Base-by-base conservation (phyloP, 2,329 filamentous ascomycete genomes). In the Claviceps purpurea region DNA sequence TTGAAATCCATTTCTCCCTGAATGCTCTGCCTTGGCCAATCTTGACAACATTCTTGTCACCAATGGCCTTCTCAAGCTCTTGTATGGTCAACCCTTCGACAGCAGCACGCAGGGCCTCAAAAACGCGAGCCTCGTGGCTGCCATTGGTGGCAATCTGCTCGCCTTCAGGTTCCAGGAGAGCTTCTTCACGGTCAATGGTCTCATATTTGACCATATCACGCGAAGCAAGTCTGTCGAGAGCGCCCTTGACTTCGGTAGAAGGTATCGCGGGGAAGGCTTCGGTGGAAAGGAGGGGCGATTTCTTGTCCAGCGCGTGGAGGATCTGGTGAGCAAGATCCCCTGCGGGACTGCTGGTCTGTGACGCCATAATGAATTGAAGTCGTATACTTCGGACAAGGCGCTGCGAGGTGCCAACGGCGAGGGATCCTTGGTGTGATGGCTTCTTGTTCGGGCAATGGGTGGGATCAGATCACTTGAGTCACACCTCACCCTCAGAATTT, bases 21-120 rank as follows among this genome's bases (percentile, higher is more conserved):
- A 97, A 95, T 38, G 91, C 91, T 72, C 93, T 95, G 61, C 89
- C 89, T 66, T 93, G 86, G n/a, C 93, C 93, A 55, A 96, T 75
- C 71, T 88, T 91, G 49, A 84, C 76, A 45, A 80, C 84, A 47
- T 73, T 82, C 67, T 87, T 87, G 67, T 86, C 81, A 52, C 86
- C 85, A 57, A 91, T 82, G 51, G 73, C 73, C 64, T 73, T 73
- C 69, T 84, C 78, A 52, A 90, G 73, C 58, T 91, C 87, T 57
- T 78, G 73, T 55, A 97, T 85, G 58, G 86, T 85, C 67, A 96
- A 75, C 22, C 89, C 90, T 63, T 91, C 89, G 58, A 89, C 66
- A 34, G 85, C 83, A 58, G 78, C 73, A 59, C 78, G 76, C 53
- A 91, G 73, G 0, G 85, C 85, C 62, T 88, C 81, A 61, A 89